Conservation (phyloP, 306 rosid genomes). For the Alnus glutinosa region DNA sequence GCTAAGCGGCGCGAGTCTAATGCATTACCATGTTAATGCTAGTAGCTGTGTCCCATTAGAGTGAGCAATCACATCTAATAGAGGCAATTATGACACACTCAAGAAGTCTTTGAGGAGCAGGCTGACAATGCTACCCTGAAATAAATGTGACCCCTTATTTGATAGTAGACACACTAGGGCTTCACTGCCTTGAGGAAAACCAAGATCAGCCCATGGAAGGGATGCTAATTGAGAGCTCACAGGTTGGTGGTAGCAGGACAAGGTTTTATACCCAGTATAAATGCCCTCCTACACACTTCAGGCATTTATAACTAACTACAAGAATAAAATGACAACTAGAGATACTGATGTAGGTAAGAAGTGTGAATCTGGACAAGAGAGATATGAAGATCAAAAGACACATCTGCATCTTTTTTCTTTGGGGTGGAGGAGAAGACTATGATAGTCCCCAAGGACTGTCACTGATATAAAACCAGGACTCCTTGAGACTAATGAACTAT, state of each 20-base stretch:
- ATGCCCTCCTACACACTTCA: neutral
- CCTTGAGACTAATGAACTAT: neutral
- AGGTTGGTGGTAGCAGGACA: neutral
- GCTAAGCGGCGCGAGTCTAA: neutral
- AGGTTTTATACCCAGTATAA: neutral
- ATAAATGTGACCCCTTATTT: neutral
- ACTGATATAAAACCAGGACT: neutral
- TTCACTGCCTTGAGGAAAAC: neutral
- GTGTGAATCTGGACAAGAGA: neutral
- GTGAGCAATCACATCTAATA: neutral
- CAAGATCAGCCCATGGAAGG: neutral
- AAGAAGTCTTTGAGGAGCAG: constrained; percentile 2
- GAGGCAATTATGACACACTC: neutral
- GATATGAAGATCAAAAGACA: neutral
- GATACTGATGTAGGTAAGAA: neutral
- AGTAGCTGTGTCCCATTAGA: neutral
- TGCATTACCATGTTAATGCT: neutral
- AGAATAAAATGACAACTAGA: neutral
- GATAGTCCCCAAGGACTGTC: neutral
- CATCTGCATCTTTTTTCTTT: neutral
- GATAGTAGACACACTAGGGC: neutral
- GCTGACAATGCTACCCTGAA: neutral
- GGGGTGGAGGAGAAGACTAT: neutral
- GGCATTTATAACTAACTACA: neutral
- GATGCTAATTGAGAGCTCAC: neutral